Percentiles rank a stretch among this genome's conserved stretches.
phyloP scores from a whole-genome alignment of 306 rosid genomes.

The Cucurbita maxima region DNA sequence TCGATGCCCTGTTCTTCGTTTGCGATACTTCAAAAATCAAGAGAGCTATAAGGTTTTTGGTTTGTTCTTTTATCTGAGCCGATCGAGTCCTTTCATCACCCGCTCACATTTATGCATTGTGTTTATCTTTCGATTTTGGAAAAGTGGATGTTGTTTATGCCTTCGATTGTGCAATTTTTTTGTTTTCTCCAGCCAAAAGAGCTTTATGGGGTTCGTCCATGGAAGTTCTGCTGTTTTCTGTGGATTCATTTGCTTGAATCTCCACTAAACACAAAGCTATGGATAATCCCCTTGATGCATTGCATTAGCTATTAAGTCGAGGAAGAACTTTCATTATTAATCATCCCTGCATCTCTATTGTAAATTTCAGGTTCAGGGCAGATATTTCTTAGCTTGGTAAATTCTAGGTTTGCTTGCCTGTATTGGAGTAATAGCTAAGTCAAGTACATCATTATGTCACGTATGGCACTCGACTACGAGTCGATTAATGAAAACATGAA shows the following conservation, averaged over 20 bases:
- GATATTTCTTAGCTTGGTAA: constrained; percentile 9
- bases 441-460: constrained; percentile 54
- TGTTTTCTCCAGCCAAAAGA: background rate
- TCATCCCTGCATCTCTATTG: background rate
- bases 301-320: background rate
- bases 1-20: background rate
- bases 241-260: background rate
- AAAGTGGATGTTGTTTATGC: background rate
- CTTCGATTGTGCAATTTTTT: background rate
- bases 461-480: constrained; percentile 59
- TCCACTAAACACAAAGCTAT: background rate
- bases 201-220: background rate
- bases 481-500: constrained; percentile 81
- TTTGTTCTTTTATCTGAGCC: background rate
- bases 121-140: background rate
- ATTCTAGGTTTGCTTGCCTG: background rate
- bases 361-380: constrained; percentile 20
- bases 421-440: constrained; percentile 13
- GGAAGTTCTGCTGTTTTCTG: background rate
- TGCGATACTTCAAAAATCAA: background rate
- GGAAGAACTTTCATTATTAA: background rate
- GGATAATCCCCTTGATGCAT: background rate
- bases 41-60: background rate
- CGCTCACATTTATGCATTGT: background rate
- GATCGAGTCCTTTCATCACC: background rate